Conservation (phyloP, 495 filamentous ascomycete species). For the Achaetomiella virescens region DNA sequence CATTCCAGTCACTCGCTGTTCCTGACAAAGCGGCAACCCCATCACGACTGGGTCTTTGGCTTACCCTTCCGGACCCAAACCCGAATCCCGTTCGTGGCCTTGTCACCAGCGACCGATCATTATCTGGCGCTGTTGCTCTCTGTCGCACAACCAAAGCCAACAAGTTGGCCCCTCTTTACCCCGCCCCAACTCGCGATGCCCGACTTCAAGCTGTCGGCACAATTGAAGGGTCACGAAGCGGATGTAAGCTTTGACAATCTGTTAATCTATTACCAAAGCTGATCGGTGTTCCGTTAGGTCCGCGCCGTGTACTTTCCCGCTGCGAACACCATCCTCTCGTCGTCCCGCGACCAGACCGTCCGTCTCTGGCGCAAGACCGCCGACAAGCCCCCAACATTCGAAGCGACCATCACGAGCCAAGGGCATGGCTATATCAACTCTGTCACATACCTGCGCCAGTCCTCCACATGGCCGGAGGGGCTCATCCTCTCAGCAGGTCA, state of each 20-base stretch:
- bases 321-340: conserved; percentile 67
- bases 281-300: conserved; percentile 52
- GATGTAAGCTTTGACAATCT: conserved; percentile 56
- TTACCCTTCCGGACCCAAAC: too few relatives aligned
- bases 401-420: conserved; percentile 67
- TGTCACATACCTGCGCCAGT: conserved; percentile 69
- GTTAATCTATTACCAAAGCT: conserved; percentile 8
- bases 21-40: neutral
- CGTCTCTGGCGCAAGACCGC: conserved; percentile 67
- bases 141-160: neutral
- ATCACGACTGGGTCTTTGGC: neutral
- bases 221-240: conserved; percentile 71
- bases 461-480: conserved; percentile 65
- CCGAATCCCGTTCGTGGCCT: too few relatives aligned
- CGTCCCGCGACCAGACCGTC: conserved; percentile 86
- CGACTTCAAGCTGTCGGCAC: conserved; percentile 75
- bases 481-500: conserved; percentile 80
- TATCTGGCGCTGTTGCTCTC: neutral
- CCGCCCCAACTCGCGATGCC: conserved; percentile 30
- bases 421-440: conserved; percentile 80
- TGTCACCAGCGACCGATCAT: too few relatives aligned
- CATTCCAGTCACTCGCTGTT: neutral
- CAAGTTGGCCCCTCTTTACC: neutral
- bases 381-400: conserved; percentile 61
- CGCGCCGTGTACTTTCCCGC: conserved; percentile 77